These are phyloP conservation scores for Eimeria necatrix DNA, from an alignment of 169 alveolate genomes.

Conservation along the genomic window DNA sequence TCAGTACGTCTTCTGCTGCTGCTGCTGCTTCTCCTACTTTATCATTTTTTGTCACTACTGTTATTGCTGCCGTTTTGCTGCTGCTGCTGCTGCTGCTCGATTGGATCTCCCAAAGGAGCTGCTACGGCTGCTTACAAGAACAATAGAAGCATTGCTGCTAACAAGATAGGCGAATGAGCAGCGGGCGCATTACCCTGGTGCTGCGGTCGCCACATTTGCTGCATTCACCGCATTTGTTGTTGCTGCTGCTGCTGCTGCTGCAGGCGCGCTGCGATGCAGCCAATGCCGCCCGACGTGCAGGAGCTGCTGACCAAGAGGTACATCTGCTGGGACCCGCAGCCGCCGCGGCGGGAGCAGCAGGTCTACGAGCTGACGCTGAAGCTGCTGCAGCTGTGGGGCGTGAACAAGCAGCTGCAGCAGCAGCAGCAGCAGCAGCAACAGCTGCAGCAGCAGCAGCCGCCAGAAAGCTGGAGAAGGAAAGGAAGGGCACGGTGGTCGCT, in stretches of 20 bases:
- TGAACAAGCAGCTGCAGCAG: not conserved
- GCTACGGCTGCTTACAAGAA: not conserved
- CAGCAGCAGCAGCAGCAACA: not conserved
- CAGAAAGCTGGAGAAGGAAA: too few species aligned
- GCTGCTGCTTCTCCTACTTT: not conserved
- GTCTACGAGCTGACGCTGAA: not conserved
- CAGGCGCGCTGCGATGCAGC: not conserved
- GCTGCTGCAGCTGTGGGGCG: not conserved
- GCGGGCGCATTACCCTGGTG: not conserved
- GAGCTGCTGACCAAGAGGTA: not conserved
- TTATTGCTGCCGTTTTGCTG: not conserved
- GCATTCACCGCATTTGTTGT: not conserved
- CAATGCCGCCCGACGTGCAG: constrained; percentile 13
- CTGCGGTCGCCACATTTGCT: not conserved
- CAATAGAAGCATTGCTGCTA: too few species aligned
- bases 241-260: constrained; percentile 4
- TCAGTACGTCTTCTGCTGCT: not conserved
- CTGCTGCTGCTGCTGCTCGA: not conserved
- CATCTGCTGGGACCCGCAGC: not conserved
- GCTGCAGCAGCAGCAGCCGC: not conserved
- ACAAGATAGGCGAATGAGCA: not conserved
- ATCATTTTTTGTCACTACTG: not conserved
- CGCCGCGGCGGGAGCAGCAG: not conserved
- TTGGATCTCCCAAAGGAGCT: not conserved
- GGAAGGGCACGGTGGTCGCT: not conserved